Evolutionary conservation across 441 rosid species (phyloP).

Genomic region (Populus hybrid): DNA sequence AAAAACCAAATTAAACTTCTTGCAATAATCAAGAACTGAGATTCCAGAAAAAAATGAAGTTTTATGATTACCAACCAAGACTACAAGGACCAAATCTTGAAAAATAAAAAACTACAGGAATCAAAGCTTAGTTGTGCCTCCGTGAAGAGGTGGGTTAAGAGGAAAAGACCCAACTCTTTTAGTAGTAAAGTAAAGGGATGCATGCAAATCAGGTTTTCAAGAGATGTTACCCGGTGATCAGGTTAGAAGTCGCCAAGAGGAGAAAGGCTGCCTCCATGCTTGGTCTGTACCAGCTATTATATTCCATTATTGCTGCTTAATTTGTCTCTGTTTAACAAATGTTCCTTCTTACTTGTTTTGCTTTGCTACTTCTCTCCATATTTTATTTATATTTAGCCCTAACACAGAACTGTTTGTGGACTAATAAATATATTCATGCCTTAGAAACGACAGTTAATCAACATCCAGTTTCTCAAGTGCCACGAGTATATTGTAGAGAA

Average conservation of each 20-base stretch:
- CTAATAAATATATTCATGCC: background rate
- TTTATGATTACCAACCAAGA: background rate
- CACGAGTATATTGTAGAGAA: background rate
- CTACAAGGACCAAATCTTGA: too few species aligned
- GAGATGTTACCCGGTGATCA: constrained; percentile 35
- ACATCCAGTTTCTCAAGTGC: background rate
- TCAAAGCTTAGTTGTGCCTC: background rate
- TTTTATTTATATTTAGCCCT: too few species aligned
- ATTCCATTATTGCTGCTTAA: background rate
- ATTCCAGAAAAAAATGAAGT: too few species aligned
- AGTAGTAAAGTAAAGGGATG: constrained; percentile 15
- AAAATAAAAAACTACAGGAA: background rate
- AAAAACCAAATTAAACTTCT: too few species aligned
- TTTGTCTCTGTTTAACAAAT: background rate
- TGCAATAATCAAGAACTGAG: background rate
- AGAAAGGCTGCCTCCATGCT: constrained; percentile 45
- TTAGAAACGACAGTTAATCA: background rate
- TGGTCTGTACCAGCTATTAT: constrained; percentile 18
- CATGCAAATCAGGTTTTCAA: constrained; percentile 29
- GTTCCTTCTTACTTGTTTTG: too few species aligned
- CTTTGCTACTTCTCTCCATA: too few species aligned
- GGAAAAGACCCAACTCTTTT: background rate
- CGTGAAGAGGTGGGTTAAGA: background rate
- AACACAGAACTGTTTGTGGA: background rate
- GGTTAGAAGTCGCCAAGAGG: constrained; percentile 34